phyloP scores from a whole-genome alignment of 495 filamentous ascomycete species.

The Xylaria acuta region DNA sequence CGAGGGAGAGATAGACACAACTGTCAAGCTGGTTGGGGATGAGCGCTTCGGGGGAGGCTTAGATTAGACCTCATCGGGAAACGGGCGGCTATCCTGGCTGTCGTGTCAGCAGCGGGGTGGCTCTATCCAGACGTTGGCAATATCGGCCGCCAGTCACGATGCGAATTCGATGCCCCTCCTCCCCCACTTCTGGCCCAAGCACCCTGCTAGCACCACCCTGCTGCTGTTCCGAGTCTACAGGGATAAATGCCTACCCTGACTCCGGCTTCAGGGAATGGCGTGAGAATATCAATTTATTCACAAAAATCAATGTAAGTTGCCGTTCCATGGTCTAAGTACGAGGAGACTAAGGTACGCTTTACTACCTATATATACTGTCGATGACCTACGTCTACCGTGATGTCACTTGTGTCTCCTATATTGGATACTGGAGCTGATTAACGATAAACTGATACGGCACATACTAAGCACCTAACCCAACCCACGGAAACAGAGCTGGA shows the following conservation, averaged over 20 bases:
- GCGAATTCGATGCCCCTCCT: background rate
- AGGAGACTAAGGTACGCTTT: background rate
- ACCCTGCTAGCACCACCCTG: background rate
- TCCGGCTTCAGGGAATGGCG: conserved; percentile 5
- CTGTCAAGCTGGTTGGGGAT: conserved; percentile 18
- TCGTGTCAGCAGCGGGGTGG: conserved; percentile 22
- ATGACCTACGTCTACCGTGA: background rate
- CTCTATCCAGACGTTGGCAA: conserved; percentile 6
- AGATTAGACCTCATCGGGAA: conserved; percentile 26
- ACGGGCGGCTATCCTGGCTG: conserved; percentile 20
- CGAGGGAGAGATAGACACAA: conserved; percentile 18
- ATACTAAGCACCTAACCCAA: conserved; percentile 2
- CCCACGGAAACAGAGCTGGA: background rate
- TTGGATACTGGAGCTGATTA: background rate
- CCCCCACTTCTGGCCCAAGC: background rate
- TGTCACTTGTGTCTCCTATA: background rate
- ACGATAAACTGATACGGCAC: background rate
- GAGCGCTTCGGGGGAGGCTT: conserved; percentile 20
- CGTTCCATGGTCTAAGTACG: conserved; percentile 9
- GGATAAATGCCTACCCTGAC: background rate
- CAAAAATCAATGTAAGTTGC: conserved; percentile 11
- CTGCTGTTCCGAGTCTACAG: background rate
- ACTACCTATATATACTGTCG: background rate
- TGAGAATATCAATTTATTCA: conserved; percentile 5
- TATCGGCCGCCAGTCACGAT: conserved; percentile 2